Conservation (phyloP, 2,329 filamentous ascomycete genomes). For the Neopestalotiopsis clavispora region DNA sequence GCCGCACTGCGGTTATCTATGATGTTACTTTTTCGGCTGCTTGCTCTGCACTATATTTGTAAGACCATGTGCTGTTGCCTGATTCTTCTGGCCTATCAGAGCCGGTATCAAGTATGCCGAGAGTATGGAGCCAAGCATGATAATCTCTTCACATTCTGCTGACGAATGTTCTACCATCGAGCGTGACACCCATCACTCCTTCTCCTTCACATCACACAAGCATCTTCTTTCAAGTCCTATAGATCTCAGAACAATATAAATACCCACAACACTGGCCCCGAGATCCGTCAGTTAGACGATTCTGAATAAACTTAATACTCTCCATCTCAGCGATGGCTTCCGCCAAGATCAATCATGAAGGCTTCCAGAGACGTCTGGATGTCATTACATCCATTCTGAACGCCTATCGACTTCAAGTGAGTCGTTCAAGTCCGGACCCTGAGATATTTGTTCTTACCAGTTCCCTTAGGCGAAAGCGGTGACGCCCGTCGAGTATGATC, state of each 20-base stretch:
- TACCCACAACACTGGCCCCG: too few species aligned
- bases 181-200: neutral
- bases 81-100: neutral
- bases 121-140: neutral
- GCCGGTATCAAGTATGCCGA: too few species aligned
- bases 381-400: neutral
- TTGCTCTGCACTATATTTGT: neutral
- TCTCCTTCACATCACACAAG: neutral
- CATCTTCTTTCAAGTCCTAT: too few species aligned
- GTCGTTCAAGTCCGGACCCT: neutral
- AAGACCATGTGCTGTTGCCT: neutral
- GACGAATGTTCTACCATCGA: neutral
- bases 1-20: too few species aligned
- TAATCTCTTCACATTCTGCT: neutral
- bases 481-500: constrained; percentile 25
- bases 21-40: neutral
- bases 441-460: neutral
- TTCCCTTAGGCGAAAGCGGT: constrained; percentile 18
- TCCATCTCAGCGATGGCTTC: neutral
- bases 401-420: neutral
- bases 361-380: neutral
- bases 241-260: too few species aligned
- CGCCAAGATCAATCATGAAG: constrained; percentile 1
- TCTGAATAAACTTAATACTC: neutral
- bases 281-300: neutral